Base-by-base conservation (phyloP, 257 asterid genomes). In the Voacanga thouarsii region DNA sequence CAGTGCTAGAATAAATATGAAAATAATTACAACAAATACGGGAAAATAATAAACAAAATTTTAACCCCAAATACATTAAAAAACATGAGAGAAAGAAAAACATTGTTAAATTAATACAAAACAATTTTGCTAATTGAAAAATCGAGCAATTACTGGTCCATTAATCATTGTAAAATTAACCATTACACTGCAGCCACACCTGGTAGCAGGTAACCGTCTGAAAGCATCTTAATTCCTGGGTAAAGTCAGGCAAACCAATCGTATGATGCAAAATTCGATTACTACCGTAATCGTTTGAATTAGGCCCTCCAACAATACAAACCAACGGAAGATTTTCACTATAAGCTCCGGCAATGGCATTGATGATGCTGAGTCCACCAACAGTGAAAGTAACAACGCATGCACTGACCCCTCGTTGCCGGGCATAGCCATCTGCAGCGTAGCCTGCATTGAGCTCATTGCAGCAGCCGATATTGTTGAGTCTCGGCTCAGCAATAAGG, bases 321-420 rank as follows among this genome's bases (percentile, higher is more conserved):
- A 94, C 90, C 81, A 94, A 89, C 8, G 96, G 98, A 6, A 92
- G 90, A 26, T 92, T 94, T 88, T 94, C 97, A 37, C 97, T 94
- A 63, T 87, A 89, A 41, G 98, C 96, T 7, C 98, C 98, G 39
- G 97, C 97, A 53, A 94, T 87, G 0, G 98, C 98, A 78, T 94
- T 94, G 43, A 94, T 74, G 57, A 94, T 87, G 80, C 96, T 92
- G 53, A 94, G 81, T 5, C 98, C 98, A 19, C 98, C 98, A 7
- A 94, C 98, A 5, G 97, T 94, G 80, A 94, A 94, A n/a, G 98
- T 94, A 53, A 92, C 97, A 18, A 90, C 97, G 70, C 97, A 92
- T 0, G 96, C 94, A n/a, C 97, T 96, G 19, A 91, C 91, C 0
- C 98, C 97, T 0, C 96, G 90, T 6, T 80, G 85, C 3, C 98